These are phyloP conservation scores for Gymnopilus dilepis DNA, from an alignment of 768 basidiomycete species.

Conservation along the genomic window DNA sequence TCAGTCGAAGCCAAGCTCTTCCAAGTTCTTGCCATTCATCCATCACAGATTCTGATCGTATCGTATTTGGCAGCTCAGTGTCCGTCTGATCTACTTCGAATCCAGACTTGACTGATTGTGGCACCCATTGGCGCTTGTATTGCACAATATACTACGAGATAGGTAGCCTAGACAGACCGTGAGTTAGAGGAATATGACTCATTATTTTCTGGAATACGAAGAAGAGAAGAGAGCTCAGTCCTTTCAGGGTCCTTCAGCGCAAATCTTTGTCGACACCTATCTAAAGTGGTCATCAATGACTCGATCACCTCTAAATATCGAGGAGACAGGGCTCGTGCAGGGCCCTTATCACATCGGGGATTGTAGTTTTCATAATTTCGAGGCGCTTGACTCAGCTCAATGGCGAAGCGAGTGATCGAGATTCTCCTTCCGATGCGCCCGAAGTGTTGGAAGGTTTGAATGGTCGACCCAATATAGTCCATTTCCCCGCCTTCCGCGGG, in stretches of 20 bases:
- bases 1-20: slow-evolving; percentile 34
- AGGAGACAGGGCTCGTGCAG: slow-evolving; percentile 14
- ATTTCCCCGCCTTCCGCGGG: slow-evolving; percentile 51
- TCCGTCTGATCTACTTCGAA: slow-evolving; percentile 23
- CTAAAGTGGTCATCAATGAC: slow-evolving; percentile 20
- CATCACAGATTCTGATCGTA: slow-evolving; percentile 37
- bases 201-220: background rate
- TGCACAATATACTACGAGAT: slow-evolving; percentile 16
- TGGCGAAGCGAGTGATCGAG: slow-evolving; percentile 29
- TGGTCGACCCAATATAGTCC: slow-evolving; percentile 42
- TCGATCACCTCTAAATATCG: slow-evolving; percentile 26
- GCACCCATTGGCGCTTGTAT: slow-evolving; percentile 35
- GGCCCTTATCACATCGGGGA: slow-evolving; percentile 23
- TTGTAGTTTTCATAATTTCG: slow-evolving; percentile 20
- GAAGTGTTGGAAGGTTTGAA: slow-evolving; percentile 45
- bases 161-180: slow-evolving; percentile 22
- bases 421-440: slow-evolving; percentile 44
- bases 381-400: slow-evolving; percentile 19
- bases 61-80: slow-evolving; percentile 29
- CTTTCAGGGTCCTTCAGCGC: slow-evolving; percentile 5
- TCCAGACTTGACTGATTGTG: slow-evolving; percentile 42
- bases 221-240: background rate
- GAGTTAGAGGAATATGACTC: slow-evolving; percentile 13
- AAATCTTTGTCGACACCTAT: slow-evolving; percentile 1
- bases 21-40: slow-evolving; percentile 18